phyloP scores from a whole-genome alignment of 2,329 filamentous ascomycete species.

The Beauveria sp. region DNA sequence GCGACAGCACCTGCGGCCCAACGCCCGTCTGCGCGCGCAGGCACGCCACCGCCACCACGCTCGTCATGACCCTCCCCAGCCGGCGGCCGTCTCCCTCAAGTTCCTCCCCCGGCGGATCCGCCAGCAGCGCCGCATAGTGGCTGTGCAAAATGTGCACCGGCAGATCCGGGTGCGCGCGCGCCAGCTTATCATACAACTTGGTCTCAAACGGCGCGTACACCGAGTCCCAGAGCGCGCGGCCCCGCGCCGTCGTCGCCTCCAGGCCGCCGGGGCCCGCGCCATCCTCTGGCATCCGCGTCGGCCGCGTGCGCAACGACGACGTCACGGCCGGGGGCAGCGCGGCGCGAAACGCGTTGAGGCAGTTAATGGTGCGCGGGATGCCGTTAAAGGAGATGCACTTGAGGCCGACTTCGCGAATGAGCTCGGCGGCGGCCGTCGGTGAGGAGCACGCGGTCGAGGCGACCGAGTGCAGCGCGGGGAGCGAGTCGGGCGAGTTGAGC shows the following conservation, averaged over 20 bases:
- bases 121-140: conserved; percentile 67
- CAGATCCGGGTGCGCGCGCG: conserved; percentile 69
- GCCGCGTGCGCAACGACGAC: conserved; percentile 43
- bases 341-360: conserved; percentile 62
- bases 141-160: conserved; percentile 70
- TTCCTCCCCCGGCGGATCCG: conserved; percentile 50
- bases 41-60: conserved; percentile 65
- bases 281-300: conserved; percentile 42
- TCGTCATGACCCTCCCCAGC: conserved; percentile 65
- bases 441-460: conserved; percentile 25
- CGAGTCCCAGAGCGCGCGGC: conserved; percentile 62
- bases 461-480: conserved; percentile 53
- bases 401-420: conserved; percentile 67
- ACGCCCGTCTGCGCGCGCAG: conserved; percentile 74
- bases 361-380: conserved; percentile 79
- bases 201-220: conserved; percentile 69
- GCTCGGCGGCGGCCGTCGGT: conserved; percentile 51
- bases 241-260: conserved; percentile 46
- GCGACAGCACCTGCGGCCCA: conserved; percentile 72
- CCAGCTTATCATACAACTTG: conserved; percentile 65
- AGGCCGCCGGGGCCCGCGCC: conserved; percentile 33
- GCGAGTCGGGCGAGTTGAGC: conserved; percentile 74
- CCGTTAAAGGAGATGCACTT: conserved; percentile 78
- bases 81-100: conserved; percentile 25
- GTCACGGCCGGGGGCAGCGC: conserved; percentile 51